A percentile compares a stretch with the other conserved stretches of the same genome.
These are phyloP conservation scores for Thelephora terrestris DNA, from an alignment of 1,284 basidiomycete species.

Conservation along the genomic window DNA sequence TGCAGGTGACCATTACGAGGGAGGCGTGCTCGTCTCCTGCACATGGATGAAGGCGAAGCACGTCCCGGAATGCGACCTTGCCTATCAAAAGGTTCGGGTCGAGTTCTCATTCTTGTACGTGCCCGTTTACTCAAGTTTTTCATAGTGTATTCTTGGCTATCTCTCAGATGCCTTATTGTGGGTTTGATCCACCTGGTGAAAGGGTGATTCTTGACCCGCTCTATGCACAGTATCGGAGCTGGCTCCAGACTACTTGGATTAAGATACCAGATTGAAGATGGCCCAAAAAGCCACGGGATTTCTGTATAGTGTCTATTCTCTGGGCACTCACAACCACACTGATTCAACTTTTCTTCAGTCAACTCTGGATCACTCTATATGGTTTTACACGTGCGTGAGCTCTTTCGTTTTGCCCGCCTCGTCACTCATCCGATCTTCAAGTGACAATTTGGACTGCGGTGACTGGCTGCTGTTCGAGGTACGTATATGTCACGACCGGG, in stretches of 20 bases:
- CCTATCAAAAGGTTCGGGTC: conserved; percentile 66
- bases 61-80: conserved; percentile 52
- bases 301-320: not conserved
- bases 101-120: not conserved
- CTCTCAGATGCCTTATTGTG: conserved; percentile 80
- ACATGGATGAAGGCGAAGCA: conserved; percentile 78
- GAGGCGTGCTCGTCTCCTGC: conserved; percentile 42
- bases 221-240: conserved; percentile 45
- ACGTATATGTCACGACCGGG: conserved; percentile 16
- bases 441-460: conserved; percentile 66
- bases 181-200: conserved; percentile 14
- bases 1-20: conserved; percentile 24
- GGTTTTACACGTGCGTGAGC: conserved; percentile 62
- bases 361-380: conserved; percentile 78
- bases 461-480: conserved; percentile 79
- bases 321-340: not conserved
- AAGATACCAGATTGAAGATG: conserved; percentile 31
- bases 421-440: conserved; percentile 19
- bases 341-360: conserved; percentile 34
- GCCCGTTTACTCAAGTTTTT: not conserved
- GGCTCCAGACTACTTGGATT: conserved; percentile 59
- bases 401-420: not conserved
- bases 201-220: not conserved
- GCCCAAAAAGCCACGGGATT: conserved; percentile 18
- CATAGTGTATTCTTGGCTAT: conserved; percentile 78